Evolutionary conservation across 768 basidiomycete species (phyloP).

Genomic region (Baorangia bicolor): DNA sequence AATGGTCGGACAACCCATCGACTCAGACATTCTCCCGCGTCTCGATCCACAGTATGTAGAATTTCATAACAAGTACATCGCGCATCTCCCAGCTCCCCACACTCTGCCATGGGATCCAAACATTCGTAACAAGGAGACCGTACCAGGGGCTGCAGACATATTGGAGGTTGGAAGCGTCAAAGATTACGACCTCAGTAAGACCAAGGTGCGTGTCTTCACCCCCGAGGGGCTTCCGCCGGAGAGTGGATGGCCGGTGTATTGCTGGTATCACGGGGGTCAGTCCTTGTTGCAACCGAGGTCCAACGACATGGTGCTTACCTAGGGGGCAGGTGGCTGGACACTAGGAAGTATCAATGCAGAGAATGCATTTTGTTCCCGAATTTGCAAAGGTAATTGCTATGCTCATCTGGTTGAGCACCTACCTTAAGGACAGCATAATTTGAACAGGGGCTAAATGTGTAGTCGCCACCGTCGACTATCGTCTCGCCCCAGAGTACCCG

Average conservation of each 20-base stretch:
- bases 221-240: conserved; percentile 48
- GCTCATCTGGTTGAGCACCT: background rate
- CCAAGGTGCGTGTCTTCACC: conserved; percentile 61
- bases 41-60: conserved; percentile 67
- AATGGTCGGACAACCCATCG: conserved; percentile 48
- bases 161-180: conserved; percentile 53
- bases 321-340: conserved; percentile 67
- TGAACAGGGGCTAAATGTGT: conserved; percentile 33
- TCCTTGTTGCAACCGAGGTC: background rate
- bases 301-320: background rate
- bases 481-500: conserved; percentile 35
- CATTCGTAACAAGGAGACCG: conserved; percentile 49
- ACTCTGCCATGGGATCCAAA: conserved; percentile 61
- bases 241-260: conserved; percentile 67
- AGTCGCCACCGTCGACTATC: conserved; percentile 33
- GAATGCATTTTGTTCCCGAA: conserved; percentile 49
- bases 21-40: conserved; percentile 54
- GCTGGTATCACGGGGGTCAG: conserved; percentile 75
- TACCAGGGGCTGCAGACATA: conserved; percentile 57
- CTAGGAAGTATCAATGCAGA: conserved; percentile 64
- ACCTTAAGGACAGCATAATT: background rate
- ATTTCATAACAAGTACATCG: conserved; percentile 55
- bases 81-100: conserved; percentile 49
- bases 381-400: conserved; percentile 26
- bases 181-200: conserved; percentile 53